These are phyloP conservation scores for Serendipita sp. DNA, from an alignment of 768 basidiomycete genomes.

Conservation along the genomic window DNA sequence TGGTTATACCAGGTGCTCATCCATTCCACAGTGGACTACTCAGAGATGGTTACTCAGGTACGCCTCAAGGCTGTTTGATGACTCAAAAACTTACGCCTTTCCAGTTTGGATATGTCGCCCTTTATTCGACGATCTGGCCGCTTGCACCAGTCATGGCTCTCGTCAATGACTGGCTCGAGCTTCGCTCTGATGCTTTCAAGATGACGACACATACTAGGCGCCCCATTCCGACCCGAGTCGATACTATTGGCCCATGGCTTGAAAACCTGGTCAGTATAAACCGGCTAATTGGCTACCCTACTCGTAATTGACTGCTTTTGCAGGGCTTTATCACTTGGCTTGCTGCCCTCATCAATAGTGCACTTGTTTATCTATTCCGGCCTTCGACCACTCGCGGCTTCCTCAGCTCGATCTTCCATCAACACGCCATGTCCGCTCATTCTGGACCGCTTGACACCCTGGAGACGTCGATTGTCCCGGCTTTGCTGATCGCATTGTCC, in stretches of 20 bases:
- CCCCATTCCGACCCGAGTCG: conserved; percentile 73
- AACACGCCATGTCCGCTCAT: conserved; percentile 12
- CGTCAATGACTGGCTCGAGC: conserved; percentile 83
- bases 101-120: conserved; percentile 70
- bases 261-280: conserved; percentile 44
- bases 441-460: background rate
- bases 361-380: conserved; percentile 81
- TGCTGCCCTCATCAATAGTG: conserved; percentile 70
- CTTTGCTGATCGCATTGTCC: conserved; percentile 56
- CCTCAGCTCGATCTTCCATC: conserved; percentile 15
- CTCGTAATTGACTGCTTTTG: background rate
- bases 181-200: conserved; percentile 90
- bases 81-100: background rate
- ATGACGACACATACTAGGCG: conserved; percentile 71
- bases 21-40: conserved; percentile 44
- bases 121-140: conserved; percentile 94
- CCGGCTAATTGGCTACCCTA: too few relatives aligned
- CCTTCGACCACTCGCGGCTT: conserved; percentile 20
- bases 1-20: background rate
- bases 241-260: conserved; percentile 90
- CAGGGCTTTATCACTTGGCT: conserved; percentile 72
- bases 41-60: conserved; percentile 82
- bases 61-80: background rate
- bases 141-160: conserved; percentile 76
- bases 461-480: conserved; percentile 31